Evolutionary conservation across 176 grass and related monocot species (phyloP).

Genomic region (Ampelocalamus luodianensis): DNA sequence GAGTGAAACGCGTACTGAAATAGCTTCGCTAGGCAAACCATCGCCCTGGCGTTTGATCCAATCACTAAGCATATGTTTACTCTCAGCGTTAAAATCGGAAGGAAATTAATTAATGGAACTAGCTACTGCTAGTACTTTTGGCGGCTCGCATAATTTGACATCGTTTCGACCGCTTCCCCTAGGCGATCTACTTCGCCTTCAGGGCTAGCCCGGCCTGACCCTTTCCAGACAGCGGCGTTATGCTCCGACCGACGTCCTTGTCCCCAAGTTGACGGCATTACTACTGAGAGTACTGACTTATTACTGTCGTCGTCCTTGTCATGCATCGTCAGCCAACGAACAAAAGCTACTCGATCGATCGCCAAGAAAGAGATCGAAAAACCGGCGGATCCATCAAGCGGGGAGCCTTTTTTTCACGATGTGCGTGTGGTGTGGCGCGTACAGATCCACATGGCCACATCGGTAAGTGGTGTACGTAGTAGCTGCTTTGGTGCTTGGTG

Average conservation of each 20-base stretch:
- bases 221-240: slow-evolving; percentile 10
- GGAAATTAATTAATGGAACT: background rate
- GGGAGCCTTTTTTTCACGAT: background rate
- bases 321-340: background rate
- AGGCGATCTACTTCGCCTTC: background rate
- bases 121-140: background rate
- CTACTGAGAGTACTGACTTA: background rate
- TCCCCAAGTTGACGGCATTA: slow-evolving; percentile 13
- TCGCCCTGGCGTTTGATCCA: background rate
- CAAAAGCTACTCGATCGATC: background rate
- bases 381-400: background rate
- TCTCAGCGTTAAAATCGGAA: background rate
- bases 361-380: background rate
- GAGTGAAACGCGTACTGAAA: background rate
- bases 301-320: background rate
- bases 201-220: background rate
- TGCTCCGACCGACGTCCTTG: slow-evolving; percentile 27
- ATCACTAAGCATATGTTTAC: background rate
- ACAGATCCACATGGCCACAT: background rate
- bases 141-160: slow-evolving; percentile 16
- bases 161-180: background rate
- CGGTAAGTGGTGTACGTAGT: background rate
- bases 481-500: background rate
- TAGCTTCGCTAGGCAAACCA: background rate
- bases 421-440: background rate